These are phyloP conservation scores for Obelidium mucronatum DNA, from an alignment of 192 early-diverging fungal genomes.

Conservation along the genomic window DNA sequence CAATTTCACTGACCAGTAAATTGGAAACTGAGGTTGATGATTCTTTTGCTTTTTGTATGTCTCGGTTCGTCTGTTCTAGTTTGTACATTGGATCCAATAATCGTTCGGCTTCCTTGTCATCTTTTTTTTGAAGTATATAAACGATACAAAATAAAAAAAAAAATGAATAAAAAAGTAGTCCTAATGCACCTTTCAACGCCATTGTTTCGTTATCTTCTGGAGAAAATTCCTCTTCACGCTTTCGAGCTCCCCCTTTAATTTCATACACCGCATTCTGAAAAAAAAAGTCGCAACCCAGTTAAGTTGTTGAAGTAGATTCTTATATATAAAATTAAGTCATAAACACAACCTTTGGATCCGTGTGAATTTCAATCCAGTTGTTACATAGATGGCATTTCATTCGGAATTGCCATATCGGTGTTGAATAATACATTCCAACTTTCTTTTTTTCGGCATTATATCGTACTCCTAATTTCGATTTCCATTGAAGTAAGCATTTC, in stretches of 20 bases:
- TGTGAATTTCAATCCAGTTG: slow-evolving; percentile 91
- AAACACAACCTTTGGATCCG: slow-evolving; percentile 82
- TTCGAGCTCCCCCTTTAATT: slow-evolving; percentile 73
- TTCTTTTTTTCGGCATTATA: slow-evolving; percentile 97
- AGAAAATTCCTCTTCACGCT: slow-evolving; percentile 79
- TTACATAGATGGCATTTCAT: slow-evolving; percentile 94
- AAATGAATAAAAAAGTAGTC: background rate
- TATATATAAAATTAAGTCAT: background rate
- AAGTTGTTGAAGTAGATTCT: no score
- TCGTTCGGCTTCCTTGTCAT: slow-evolving; percentile 56
- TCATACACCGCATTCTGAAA: slow-evolving; percentile 71
- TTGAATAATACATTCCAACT: slow-evolving; percentile 85
- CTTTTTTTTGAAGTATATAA: slow-evolving; percentile 35
- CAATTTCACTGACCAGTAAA: slow-evolving; percentile 55
- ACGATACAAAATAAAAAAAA: slow-evolving; percentile 26
- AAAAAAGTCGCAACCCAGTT: background rate
- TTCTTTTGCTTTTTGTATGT: slow-evolving; percentile 58
- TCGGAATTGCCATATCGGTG: slow-evolving; percentile 86
- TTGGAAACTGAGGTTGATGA: slow-evolving; percentile 57
- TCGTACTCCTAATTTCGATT: slow-evolving; percentile 70
- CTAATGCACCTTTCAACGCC: slow-evolving; percentile 59
- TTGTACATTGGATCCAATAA: slow-evolving; percentile 61
- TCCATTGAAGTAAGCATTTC: no score
- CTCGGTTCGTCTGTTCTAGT: slow-evolving; percentile 66
- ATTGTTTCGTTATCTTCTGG: slow-evolving; percentile 70